Evolutionary conservation across 2,329 filamentous ascomycete genomes (phyloP).

Genomic region (Ceratocystis alfenasii): DNA sequence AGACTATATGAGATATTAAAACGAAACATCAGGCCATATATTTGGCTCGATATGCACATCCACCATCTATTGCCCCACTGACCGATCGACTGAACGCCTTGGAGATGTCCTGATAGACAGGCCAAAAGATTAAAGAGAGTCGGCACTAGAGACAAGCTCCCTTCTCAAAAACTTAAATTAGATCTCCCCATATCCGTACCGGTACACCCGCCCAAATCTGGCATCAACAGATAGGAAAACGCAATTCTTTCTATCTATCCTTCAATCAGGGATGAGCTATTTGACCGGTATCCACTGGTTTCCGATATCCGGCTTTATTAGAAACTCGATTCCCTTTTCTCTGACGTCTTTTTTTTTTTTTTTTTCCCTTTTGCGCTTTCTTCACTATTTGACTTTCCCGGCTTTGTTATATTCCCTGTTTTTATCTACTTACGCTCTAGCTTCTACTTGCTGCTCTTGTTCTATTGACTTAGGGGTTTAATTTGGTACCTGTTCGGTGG

Average conservation of each 20-base stretch:
- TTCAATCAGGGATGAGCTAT: background rate
- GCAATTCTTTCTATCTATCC: background rate
- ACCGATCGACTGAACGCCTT: background rate
- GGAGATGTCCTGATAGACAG: background rate
- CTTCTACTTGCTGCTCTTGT: background rate
- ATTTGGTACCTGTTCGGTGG: constrained; percentile 4
- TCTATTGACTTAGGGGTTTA: background rate
- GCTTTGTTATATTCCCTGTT: constrained; percentile 8
- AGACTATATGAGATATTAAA: constrained; percentile 16
- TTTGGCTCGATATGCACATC: background rate
- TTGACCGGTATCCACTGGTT: background rate
- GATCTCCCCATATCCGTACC: background rate
- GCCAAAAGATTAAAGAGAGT: no score
- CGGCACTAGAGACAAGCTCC: no score
- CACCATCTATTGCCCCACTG: background rate
- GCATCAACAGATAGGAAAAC: no score
- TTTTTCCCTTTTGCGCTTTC: background rate
- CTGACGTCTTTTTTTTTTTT: background rate
- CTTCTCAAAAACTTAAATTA: no score
- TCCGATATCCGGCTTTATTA: constrained; percentile 10
- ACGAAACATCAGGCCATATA: background rate
- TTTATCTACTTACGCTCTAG: background rate
- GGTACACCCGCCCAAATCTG: background rate
- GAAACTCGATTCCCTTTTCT: background rate
- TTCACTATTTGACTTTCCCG: background rate